Evolutionary conservation across 495 filamentous ascomycete species (phyloP).

Genomic region (Neurospora cerealis): DNA sequence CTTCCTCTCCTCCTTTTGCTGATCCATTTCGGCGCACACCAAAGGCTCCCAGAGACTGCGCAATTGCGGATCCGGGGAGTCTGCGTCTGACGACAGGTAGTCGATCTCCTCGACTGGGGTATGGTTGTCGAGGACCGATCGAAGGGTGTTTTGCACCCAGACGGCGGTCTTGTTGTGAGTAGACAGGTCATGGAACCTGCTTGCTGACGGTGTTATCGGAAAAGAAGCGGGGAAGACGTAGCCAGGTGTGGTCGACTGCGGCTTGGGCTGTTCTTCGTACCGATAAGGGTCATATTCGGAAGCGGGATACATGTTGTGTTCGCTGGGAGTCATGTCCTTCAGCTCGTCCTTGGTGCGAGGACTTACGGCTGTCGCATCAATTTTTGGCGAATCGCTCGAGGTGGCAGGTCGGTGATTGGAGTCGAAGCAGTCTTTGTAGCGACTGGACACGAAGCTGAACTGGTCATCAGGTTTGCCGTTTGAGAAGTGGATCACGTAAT

Average conservation of each 20-base stretch:
- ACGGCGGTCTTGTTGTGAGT: constrained; percentile 27
- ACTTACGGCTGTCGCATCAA: not conserved
- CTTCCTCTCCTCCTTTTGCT: constrained; percentile 11
- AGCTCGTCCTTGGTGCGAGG: not conserved
- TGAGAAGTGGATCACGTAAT: constrained; percentile 32
- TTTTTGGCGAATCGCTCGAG: not conserved
- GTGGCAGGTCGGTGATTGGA: not conserved
- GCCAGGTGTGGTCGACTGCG: not conserved
- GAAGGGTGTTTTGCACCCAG: constrained; percentile 31
- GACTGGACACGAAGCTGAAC: constrained; percentile 21
- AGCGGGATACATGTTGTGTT: not conserved
- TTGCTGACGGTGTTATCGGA: constrained; percentile 10
- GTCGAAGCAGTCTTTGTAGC: not conserved
- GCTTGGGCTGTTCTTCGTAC: not conserved
- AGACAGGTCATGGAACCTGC: constrained; percentile 26
- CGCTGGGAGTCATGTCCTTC: not conserved
- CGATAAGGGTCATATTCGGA: not conserved
- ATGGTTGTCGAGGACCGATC: constrained; percentile 27
- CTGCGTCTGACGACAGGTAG: constrained; percentile 27
- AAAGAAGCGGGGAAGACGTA: not conserved
- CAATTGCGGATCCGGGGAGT: constrained; percentile 22
- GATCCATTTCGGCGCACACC: constrained; percentile 16
- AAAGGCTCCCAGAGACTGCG: constrained; percentile 32
- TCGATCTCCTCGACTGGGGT: constrained; percentile 25
- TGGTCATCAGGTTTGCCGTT: constrained; percentile 13